Conservation (phyloP, 768 basidiomycete species). For the Panaeolus papilionaceus region DNA sequence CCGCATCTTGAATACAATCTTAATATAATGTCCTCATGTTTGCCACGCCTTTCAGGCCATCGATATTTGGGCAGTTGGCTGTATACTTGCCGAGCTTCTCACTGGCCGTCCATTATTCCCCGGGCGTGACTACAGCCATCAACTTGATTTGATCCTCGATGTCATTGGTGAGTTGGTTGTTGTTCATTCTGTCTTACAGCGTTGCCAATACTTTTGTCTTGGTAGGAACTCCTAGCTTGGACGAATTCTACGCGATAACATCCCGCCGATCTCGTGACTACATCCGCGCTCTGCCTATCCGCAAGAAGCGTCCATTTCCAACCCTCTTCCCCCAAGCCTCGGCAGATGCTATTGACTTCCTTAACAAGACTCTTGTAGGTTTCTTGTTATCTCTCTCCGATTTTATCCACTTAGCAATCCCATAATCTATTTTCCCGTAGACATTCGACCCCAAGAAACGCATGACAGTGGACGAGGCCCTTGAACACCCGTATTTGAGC, state of each 20-base stretch:
- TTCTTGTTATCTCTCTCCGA: background rate
- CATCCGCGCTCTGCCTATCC: slow-evolving; percentile 84
- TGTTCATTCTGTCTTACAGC: slow-evolving; percentile 17
- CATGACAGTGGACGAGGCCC: slow-evolving; percentile 80
- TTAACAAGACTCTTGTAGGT: slow-evolving; percentile 71
- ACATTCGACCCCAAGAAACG: slow-evolving; percentile 91
- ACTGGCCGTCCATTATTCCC: slow-evolving; percentile 86
- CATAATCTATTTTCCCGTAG: slow-evolving; percentile 33
- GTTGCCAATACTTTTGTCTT: slow-evolving; percentile 25
- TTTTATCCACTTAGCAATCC: slow-evolving; percentile 25
- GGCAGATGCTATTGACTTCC: slow-evolving; percentile 72
- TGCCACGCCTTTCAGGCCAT: slow-evolving; percentile 46
- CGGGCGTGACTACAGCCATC: slow-evolving; percentile 87
- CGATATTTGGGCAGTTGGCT: slow-evolving; percentile 78
- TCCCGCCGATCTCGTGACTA: slow-evolving; percentile 86
- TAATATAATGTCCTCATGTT: slow-evolving; percentile 13
- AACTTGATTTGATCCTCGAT: slow-evolving; percentile 87
- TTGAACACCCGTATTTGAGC: slow-evolving; percentile 82
- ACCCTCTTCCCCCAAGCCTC: slow-evolving; percentile 82
- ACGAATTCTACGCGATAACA: slow-evolving; percentile 92
- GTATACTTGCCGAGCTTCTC: slow-evolving; percentile 83
- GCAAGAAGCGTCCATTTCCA: slow-evolving; percentile 73
- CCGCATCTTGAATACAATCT: slow-evolving; percentile 16
- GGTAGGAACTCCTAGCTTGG: slow-evolving; percentile 79
- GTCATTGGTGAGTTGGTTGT: slow-evolving; percentile 62